phyloP scores from a whole-genome alignment of 257 asterid species.

The Capsicum rhomboideum region DNA sequence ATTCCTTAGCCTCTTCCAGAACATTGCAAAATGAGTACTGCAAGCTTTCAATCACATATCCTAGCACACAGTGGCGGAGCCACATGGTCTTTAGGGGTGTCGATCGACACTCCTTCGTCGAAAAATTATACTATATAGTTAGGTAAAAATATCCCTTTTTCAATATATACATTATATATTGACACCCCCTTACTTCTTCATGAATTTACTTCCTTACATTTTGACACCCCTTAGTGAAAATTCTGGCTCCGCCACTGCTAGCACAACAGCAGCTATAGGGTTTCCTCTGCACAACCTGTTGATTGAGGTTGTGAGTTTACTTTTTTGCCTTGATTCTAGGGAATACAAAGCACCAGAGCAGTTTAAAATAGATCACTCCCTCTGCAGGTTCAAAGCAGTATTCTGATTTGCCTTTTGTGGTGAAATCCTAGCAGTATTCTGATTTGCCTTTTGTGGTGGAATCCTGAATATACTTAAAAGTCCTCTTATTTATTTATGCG shows the following conservation, averaged over 20 bases:
- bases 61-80: no score
- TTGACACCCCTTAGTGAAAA: no score
- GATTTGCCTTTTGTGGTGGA: not conserved
- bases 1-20: not conserved
- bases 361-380: not conserved
- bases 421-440: not conserved
- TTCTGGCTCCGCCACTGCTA: no score
- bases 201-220: no score
- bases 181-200: no score
- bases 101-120: no score
- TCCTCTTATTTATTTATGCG: not conserved
- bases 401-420: not conserved
- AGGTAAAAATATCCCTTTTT: no score
- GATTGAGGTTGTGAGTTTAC: not conserved
- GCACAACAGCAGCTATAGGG: not conserved
- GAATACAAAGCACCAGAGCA: not conserved
- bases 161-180: no score
- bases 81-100: no score
- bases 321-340: not conserved
- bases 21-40: not conserved
- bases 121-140: no score
- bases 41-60: not conserved
- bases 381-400: not conserved
- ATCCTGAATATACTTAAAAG: not conserved
- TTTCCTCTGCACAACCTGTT: not conserved